Base-by-base conservation (phyloP, 225 moss, liverwort and hornwort species). In the Marchantia paleacea region DNA sequence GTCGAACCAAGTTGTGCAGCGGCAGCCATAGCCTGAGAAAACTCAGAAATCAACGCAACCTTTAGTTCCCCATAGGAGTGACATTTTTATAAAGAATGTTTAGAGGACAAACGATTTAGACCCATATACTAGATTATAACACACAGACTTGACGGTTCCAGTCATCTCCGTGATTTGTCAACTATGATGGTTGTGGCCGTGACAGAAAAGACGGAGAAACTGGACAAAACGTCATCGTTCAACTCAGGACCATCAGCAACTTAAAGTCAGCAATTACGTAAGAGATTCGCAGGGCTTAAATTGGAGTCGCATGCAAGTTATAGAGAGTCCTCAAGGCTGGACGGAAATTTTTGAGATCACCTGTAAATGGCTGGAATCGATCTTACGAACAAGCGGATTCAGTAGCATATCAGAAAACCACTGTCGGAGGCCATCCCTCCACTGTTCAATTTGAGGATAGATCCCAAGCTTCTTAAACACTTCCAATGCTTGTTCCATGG, bases 331-430 rank as follows among this genome's bases (percentile, higher is more conserved):
- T 39, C 39, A 39, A 39, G 39, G 39, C 5, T 51, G 51, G 72
- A 72, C 9, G 7, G 29, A 14, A 55, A 54, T 26, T 13, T 30
- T 0, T 74, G 52, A 78, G 79, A 52, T 71, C 19, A 99, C 99
- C 99, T 99, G 99, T 25, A 92, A 79, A 83, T 95, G 95, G 84
- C 95, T 95, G 77, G 90, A 83, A 79, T 95, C 92, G 49, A 95
- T 90, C 83, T 99, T 99, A 30, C 73, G 81, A 51, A 92, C 94
- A 60, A 99, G 92, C 52, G 99, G 99, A 82, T 82, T 87, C 57
- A 99, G 85, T 72, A 99, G 78, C 81, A 92, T 82, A 63, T 91
- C 90, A 77, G 99, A 94, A 75, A 99, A 91, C 95, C 95, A 95
- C 82, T 99, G 99, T 67, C 95, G 94, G 14, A 92, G 84, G 55